phyloP scores from a whole-genome alignment of 441 rosid genomes.

The Brassica hybrid region DNA sequence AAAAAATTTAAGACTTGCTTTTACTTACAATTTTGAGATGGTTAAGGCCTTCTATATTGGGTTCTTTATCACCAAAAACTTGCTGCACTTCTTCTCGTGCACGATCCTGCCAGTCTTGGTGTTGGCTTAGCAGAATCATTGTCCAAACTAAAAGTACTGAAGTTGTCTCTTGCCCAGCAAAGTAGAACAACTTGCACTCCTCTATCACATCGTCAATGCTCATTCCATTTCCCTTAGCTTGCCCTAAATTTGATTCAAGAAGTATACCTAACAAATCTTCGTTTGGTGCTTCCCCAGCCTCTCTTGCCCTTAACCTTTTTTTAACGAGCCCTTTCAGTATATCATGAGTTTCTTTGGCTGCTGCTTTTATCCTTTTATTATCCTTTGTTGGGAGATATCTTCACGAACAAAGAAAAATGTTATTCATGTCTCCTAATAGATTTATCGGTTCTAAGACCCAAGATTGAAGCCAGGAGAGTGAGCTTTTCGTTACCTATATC shows the following conservation, averaged over 20 bases:
- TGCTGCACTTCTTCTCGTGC: background rate
- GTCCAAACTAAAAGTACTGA: too few species aligned
- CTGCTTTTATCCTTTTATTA: background rate
- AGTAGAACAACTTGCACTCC: too few species aligned
- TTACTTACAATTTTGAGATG: background rate
- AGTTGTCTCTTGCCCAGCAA: too few species aligned
- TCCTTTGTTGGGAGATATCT: background rate
- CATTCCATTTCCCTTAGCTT: too few species aligned
- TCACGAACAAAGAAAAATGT: background rate
- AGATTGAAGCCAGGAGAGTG: background rate
- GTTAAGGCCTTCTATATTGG: background rate
- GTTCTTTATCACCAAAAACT: constrained; percentile 2
- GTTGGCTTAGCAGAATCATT: too few species aligned
- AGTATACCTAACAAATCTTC: background rate
- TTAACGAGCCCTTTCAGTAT: background rate
- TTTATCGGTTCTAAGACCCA: background rate
- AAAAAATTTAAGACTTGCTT: background rate
- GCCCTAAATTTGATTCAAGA: too few species aligned
- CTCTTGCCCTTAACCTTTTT: constrained; percentile 1
- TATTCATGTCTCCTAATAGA: background rate
- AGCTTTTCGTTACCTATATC: background rate
- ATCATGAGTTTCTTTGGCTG: background rate
- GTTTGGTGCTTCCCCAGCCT: background rate
- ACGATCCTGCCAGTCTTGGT: background rate
- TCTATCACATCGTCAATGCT: too few species aligned